phyloP scores from a whole-genome alignment of 2,329 filamentous ascomycete genomes.

The Dothideomycetidae sp. region DNA sequence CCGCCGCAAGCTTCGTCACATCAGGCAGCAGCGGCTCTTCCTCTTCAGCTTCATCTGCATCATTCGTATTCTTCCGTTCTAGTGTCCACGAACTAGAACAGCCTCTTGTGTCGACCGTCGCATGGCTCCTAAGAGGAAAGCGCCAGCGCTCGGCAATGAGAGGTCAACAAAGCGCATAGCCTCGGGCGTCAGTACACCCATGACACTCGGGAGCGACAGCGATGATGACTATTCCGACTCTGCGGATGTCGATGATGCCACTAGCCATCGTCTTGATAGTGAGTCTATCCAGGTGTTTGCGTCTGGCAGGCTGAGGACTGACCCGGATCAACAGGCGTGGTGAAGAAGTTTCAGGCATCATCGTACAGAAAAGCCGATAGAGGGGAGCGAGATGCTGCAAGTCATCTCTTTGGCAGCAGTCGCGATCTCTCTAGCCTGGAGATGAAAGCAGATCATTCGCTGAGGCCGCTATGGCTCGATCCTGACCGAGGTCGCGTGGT shows the following conservation, averaged over 20 bases:
- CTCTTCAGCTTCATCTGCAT: background rate
- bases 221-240: conserved; percentile 43
- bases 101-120: background rate
- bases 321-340: conserved; percentile 27
- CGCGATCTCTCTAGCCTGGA: conserved; percentile 71
- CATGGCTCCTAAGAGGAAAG: conserved; percentile 28
- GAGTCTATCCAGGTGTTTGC: no score
- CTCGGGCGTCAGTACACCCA: conserved; percentile 28
- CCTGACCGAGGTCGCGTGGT: conserved; percentile 75
- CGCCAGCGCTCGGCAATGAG: conserved; percentile 23
- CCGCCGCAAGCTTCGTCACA: background rate
- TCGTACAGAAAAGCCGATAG: conserved; percentile 34
- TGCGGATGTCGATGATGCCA: conserved; percentile 16
- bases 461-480: conserved; percentile 88
- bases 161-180: conserved; percentile 25
- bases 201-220: conserved; percentile 34
- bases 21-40: background rate
- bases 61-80: background rate
- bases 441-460: conserved; percentile 77
- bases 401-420: conserved; percentile 39
- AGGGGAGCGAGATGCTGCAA: conserved; percentile 39
- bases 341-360: conserved; percentile 41
- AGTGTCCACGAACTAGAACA: no score
- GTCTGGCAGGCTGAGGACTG: no score
- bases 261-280: conserved; percentile 26